A percentile compares a stretch with the other conserved stretches of the same genome.
These are phyloP conservation scores for Fusarium anguioides DNA, from an alignment of 2,329 filamentous ascomycete species.

Conservation along the genomic window DNA sequence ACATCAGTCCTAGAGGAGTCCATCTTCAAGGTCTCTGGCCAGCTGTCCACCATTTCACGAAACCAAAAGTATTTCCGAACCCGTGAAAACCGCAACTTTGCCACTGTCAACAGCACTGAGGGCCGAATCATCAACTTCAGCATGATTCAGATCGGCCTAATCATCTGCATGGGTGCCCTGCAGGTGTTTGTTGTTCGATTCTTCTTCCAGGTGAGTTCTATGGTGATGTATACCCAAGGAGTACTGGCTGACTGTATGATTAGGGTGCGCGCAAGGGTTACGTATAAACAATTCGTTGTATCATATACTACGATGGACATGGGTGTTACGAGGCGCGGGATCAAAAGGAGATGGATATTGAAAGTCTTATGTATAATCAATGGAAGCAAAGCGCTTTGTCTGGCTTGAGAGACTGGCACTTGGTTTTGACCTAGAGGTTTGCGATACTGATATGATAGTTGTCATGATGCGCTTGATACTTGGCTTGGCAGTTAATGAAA, in stretches of 20 bases:
- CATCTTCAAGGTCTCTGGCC: conserved; percentile 92
- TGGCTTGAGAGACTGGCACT: conserved; percentile 26
- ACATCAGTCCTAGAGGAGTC: conserved; percentile 90
- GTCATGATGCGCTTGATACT: conserved; percentile 38
- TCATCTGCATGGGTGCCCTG: conserved; percentile 93
- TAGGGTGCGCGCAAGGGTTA: conserved; percentile 76
- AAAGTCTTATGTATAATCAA: conserved; percentile 48
- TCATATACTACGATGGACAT: conserved; percentile 37
- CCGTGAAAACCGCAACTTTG: conserved; percentile 98
- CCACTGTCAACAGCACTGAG: conserved; percentile 96
- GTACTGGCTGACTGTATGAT: conserved; percentile 17
- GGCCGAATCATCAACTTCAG: conserved; percentile 97
- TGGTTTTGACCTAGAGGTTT: conserved; percentile 21
- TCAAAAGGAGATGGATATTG: conserved; percentile 46
- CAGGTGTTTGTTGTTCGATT: conserved; percentile 98
- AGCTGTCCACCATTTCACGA: conserved; percentile 91
- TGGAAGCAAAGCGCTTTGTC: conserved; percentile 35
- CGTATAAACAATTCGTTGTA: conserved; percentile 60
- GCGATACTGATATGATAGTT: conserved; percentile 36
- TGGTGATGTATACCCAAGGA: not conserved
- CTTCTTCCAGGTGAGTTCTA: conserved; percentile 85
- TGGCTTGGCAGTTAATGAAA: conserved; percentile 23
- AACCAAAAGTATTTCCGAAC: conserved; percentile 99
- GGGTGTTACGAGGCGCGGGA: conserved; percentile 49
- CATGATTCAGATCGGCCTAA: conserved; percentile 89